phyloP scores from a whole-genome alignment of 768 basidiomycete genomes.

The Russula lepida region DNA sequence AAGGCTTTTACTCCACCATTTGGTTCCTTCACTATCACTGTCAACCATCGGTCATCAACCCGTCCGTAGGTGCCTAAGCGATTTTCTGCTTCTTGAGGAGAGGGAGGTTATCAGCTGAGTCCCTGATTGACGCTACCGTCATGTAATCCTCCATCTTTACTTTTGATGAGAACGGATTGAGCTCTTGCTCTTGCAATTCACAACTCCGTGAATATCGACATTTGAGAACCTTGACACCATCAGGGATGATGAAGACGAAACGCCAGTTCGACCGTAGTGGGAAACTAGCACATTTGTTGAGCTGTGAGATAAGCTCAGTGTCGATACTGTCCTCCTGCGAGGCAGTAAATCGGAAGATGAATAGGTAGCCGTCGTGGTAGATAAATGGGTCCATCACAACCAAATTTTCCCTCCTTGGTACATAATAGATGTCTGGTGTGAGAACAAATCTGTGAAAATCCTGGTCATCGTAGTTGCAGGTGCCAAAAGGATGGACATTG shows the following conservation, averaged over 20 bases:
- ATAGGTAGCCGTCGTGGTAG: background rate
- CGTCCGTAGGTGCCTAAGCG: too few relatives aligned
- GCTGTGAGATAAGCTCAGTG: background rate
- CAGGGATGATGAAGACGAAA: background rate
- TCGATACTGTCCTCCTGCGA: background rate
- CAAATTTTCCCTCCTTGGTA: background rate
- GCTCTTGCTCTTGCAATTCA: too few relatives aligned
- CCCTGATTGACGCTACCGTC: too few relatives aligned
- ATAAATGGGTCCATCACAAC: background rate
- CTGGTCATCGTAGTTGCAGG: background rate
- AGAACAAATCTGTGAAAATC: background rate
- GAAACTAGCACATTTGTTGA: background rate
- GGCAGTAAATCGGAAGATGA: background rate
- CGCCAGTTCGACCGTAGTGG: background rate
- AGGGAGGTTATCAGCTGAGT: too few relatives aligned
- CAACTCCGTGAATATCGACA: background rate
- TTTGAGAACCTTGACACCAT: background rate
- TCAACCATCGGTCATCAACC: too few relatives aligned
- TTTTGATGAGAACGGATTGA: too few relatives aligned
- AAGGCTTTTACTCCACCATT: too few relatives aligned
- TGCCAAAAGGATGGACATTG: background rate
- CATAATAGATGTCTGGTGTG: background rate
- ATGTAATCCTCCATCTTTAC: too few relatives aligned
- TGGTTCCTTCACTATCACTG: too few relatives aligned
- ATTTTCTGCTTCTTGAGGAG: too few relatives aligned